A percentile compares a stretch with the other conserved stretches of the same genome.
Conservation (phyloP, 768 basidiomycete species). For the Panaeolus cyanescens region DNA sequence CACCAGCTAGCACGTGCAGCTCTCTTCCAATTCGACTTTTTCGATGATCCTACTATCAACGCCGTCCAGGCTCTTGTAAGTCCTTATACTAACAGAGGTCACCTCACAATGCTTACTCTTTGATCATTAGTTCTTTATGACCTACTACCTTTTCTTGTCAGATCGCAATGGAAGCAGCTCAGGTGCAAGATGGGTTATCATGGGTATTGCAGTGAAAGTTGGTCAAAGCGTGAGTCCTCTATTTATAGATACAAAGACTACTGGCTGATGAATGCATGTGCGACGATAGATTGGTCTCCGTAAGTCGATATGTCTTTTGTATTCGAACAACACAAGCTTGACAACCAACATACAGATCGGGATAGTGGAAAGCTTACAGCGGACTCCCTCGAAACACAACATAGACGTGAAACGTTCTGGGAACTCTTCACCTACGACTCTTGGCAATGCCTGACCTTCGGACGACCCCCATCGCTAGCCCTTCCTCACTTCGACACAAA, state of each 20-base stretch:
- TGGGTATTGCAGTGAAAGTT: conserved; percentile 70
- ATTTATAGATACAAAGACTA: conserved; percentile 12
- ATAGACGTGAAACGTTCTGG: conserved; percentile 72
- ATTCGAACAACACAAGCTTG: neutral
- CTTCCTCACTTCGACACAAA: conserved; percentile 68
- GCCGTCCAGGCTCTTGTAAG: conserved; percentile 69
- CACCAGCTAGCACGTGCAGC: conserved; percentile 67
- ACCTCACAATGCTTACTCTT: neutral
- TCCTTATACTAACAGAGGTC: conserved; percentile 9
- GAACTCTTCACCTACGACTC: conserved; percentile 58
- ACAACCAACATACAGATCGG: conserved; percentile 45
- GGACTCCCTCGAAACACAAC: conserved; percentile 56
- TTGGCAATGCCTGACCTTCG: conserved; percentile 68
- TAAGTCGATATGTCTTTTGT: conserved; percentile 32
- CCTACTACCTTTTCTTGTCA: conserved; percentile 67
- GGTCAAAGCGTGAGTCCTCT: conserved; percentile 63
- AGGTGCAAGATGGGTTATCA: conserved; percentile 66
- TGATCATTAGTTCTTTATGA: conserved; percentile 59
- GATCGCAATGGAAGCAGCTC: conserved; percentile 70
- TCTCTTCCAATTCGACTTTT: conserved; percentile 62
- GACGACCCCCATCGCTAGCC: conserved; percentile 70
- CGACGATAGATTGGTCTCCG: conserved; percentile 63
- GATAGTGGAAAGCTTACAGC: conserved; percentile 72
- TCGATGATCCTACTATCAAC: conserved; percentile 68
- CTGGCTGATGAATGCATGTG: conserved; percentile 12